phyloP scores from a whole-genome alignment of 2,329 filamentous ascomycete species.

The Didymellaceae sp. region DNA sequence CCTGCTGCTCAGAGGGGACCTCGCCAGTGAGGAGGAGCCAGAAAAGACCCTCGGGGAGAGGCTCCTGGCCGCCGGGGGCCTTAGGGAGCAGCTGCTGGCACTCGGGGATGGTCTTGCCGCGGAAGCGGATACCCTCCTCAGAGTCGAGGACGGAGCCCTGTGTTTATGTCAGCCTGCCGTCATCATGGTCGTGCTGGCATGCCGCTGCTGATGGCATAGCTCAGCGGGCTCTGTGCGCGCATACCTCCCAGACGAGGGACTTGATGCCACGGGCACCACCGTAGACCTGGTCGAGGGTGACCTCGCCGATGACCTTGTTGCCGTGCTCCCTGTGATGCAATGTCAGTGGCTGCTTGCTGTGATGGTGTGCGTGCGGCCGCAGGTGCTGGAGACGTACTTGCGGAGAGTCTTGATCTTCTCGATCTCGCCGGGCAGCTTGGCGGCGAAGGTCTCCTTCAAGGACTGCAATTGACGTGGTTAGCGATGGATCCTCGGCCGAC shows the following conservation, averaged over 20 bases:
- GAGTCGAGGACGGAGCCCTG: constrained; percentile 85
- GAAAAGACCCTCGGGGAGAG: constrained; percentile 98
- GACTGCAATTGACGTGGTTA: constrained; percentile 65
- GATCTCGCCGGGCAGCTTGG: constrained; percentile 92
- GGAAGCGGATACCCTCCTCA: constrained; percentile 99
- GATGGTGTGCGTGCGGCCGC: not conserved
- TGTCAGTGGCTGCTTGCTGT: constrained; percentile 31
- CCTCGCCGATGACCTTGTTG: constrained; percentile 93
- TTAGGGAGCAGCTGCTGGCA: constrained; percentile 98
- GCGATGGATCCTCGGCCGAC: constrained; percentile 26
- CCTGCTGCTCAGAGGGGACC: constrained; percentile 97
- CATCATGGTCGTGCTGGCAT: too few species aligned
- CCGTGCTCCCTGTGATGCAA: constrained; percentile 77
- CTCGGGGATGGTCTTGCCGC: constrained; percentile 98
- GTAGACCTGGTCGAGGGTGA: constrained; percentile 99
- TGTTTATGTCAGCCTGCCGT: constrained; percentile 47
- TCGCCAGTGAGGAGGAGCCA: constrained; percentile 99
- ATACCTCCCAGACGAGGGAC: constrained; percentile 89
- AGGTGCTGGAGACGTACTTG: constrained; percentile 66
- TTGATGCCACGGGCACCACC: constrained; percentile 99
- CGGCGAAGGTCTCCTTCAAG: constrained; percentile 97
- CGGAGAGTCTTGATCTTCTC: constrained; percentile 99
- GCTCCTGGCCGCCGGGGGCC: constrained; percentile 94
- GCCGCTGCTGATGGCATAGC: not conserved
- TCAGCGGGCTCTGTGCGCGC: constrained; percentile 1